A percentile compares a stretch with the other conserved stretches of the same genome.
Evolutionary conservation across 2,329 filamentous ascomycete species (phyloP).

Genomic region (Ceratocystis cubensis): DNA sequence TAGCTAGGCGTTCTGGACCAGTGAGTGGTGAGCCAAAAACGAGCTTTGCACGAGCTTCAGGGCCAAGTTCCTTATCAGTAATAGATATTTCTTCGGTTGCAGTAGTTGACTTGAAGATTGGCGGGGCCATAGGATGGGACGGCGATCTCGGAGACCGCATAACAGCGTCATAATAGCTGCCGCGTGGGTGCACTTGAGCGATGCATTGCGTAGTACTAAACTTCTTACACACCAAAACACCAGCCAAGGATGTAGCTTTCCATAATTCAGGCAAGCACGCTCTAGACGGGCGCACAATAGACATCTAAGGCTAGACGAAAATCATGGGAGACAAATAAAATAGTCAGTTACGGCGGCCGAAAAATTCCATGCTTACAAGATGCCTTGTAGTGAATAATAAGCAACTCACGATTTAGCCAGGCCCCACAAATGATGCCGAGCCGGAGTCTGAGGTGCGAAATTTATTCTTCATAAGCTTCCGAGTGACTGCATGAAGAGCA

Average conservation of each 20-base stretch:
- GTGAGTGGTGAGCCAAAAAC: conserved; percentile 73
- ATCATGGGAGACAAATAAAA: neutral
- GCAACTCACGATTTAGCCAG: conserved; percentile 1
- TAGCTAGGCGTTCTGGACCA: conserved; percentile 52
- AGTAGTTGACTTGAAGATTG: conserved; percentile 16
- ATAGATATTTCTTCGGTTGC: conserved; percentile 25
- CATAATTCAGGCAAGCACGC: neutral
- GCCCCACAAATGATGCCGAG: conserved; percentile 6
- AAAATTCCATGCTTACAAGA: too few relatives aligned
- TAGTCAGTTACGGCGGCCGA: neutral
- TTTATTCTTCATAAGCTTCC: neutral
- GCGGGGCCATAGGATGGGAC: conserved; percentile 8
- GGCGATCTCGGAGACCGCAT: conserved; percentile 30
- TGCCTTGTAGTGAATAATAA: neutral
- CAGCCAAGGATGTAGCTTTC: neutral
- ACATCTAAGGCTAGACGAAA: neutral
- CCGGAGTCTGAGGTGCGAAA: neutral
- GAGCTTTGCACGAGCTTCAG: conserved; percentile 47
- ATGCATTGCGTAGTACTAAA: neutral
- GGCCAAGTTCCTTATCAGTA: conserved; percentile 35
- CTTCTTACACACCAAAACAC: neutral
- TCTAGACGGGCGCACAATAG: neutral
- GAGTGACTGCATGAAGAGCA: neutral
- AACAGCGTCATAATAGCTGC: conserved; percentile 47
- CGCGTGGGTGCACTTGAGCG: conserved; percentile 36